phyloP scores from a whole-genome alignment of 176 grass and related monocot genomes.

The bread wheat (Triticum aestivum) region DNA sequence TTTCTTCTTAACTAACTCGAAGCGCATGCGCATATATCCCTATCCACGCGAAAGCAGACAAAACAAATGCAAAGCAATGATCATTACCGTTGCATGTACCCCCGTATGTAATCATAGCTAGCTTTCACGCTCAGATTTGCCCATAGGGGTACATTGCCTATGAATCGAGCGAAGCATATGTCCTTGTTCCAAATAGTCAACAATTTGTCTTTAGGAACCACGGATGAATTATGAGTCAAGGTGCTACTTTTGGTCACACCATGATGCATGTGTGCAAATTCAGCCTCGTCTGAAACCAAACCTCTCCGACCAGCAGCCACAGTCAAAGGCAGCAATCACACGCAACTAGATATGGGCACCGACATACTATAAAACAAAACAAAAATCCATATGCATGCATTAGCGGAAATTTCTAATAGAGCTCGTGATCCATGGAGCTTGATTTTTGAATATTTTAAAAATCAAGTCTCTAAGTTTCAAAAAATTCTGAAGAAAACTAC shows the following conservation, averaged over 20 bases:
- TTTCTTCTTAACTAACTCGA: not conserved
- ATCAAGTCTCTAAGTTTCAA: too few species aligned
- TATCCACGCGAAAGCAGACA: not conserved
- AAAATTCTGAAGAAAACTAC: too few species aligned
- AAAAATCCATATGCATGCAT: not conserved
- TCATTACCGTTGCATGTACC: not conserved
- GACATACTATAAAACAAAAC: not conserved
- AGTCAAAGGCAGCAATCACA: not conserved
- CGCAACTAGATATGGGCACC: not conserved
- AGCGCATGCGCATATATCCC: not conserved
- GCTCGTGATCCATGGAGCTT: too few species aligned
- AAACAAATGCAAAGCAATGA: not conserved
- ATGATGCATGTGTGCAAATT: not conserved
- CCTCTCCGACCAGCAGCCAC: not conserved
- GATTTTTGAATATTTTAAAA: too few species aligned
- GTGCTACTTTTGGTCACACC: not conserved
- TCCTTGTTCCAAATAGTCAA: not conserved
- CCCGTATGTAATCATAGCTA: not conserved
- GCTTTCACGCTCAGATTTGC: not conserved
- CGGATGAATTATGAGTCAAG: not conserved
- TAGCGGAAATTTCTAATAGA: too few species aligned
- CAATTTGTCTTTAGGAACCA: not conserved
- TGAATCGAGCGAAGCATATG: not conserved
- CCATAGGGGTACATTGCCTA: not conserved
- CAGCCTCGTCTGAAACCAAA: not conserved